A percentile compares a stretch with the other conserved stretches of the same genome.
phyloP scores from a whole-genome alignment of 2,329 filamentous ascomycete genomes.

The Emydomyces testavorans region DNA sequence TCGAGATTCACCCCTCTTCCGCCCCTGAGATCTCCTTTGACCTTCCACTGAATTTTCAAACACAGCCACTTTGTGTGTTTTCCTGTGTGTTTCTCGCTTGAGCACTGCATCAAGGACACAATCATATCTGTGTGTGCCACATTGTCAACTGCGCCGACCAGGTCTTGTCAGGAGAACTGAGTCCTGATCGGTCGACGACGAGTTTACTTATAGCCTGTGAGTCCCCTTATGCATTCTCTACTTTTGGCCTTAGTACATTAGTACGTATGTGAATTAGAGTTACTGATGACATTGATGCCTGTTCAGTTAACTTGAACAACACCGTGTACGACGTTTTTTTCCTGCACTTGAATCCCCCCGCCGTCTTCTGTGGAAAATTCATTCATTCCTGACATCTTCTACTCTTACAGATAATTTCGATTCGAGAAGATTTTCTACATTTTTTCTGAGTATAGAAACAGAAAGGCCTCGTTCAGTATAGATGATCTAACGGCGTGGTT shows the following conservation, averaged over 20 bases:
- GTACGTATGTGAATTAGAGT: not conserved
- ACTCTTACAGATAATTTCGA: not conserved
- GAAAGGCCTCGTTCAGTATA: not conserved
- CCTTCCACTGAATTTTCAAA: not conserved
- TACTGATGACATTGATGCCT: not conserved
- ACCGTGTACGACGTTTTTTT: not conserved
- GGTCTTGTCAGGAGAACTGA: not conserved
- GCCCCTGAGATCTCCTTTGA: not conserved
- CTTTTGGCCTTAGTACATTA: too few relatives aligned
- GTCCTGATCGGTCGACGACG: not conserved
- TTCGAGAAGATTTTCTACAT: not conserved
- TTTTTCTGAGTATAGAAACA: not conserved
- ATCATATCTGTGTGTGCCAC: not conserved
- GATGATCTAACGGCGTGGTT: constrained; percentile 16
- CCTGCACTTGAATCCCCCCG: not conserved
- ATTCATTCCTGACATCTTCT: not conserved
- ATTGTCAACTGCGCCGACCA: not conserved
- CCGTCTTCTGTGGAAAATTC: not conserved
- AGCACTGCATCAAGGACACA: not conserved
- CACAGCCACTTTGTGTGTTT: not conserved
- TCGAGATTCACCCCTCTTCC: constrained; percentile 2
- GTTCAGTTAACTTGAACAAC: not conserved
- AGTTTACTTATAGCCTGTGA: too few relatives aligned
- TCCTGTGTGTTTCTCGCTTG: not conserved
- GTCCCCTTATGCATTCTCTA: too few relatives aligned